phyloP scores from a whole-genome alignment of 257 asterid genomes.

The Ajuga chamaepitys region DNA sequence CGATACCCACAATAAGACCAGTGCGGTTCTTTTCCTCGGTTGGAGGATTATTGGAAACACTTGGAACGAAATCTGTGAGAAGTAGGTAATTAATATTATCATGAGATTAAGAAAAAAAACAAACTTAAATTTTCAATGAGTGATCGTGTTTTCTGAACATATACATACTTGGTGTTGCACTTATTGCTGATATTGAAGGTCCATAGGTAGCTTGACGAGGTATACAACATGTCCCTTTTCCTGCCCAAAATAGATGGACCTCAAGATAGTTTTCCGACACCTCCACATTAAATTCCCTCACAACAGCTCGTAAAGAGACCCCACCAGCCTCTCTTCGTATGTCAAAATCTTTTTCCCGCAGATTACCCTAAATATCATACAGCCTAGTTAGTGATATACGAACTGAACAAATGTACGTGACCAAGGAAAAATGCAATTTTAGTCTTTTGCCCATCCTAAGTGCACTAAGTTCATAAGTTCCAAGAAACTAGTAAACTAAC shows the following conservation, averaged over 20 bases:
- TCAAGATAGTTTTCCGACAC: conserved; percentile 64
- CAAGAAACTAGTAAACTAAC: too few species aligned
- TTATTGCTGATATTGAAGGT: conserved; percentile 66
- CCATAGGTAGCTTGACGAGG: conserved; percentile 58
- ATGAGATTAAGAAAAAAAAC: neutral
- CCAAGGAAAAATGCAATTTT: too few species aligned
- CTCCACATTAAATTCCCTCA: conserved; percentile 24
- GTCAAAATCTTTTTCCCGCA: conserved; percentile 44
- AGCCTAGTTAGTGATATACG: neutral
- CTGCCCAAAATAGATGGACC: conserved; percentile 80
- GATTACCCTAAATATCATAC: conserved; percentile 39
- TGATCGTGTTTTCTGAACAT: neutral
- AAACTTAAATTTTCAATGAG: neutral
- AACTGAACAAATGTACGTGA: neutral
- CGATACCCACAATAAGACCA: conserved; percentile 60
- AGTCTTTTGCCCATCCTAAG: too few species aligned
- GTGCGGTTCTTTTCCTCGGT: conserved; percentile 28
- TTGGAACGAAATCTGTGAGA: conserved; percentile 56
- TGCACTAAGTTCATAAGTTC: too few species aligned
- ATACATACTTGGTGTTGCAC: conserved; percentile 55
- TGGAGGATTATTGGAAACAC: conserved; percentile 46
- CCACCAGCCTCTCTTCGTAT: conserved; percentile 41
- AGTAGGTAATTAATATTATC: neutral
- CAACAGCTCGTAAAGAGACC: conserved; percentile 34
- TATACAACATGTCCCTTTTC: conserved; percentile 82